Evolutionary conservation across 1,284 basidiomycete genomes (phyloP).

Genomic region (Leccinum pachyderme): DNA sequence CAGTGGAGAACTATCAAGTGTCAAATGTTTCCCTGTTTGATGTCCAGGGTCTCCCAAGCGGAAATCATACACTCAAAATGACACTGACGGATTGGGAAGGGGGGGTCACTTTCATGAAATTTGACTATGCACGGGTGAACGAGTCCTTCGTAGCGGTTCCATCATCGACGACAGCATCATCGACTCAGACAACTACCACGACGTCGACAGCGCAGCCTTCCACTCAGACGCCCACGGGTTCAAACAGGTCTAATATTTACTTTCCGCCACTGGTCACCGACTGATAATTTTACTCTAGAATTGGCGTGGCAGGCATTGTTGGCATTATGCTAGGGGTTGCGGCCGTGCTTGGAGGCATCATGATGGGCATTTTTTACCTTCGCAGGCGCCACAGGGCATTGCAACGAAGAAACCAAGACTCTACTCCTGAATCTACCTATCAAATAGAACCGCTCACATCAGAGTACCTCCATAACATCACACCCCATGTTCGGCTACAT

Average conservation of each 20-base stretch:
- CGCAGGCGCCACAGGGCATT: constrained; percentile 8
- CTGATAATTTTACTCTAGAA: constrained; percentile 14
- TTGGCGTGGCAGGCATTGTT: constrained; percentile 13
- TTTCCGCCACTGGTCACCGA: neutral
- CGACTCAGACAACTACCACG: constrained; percentile 7
- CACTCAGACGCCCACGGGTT: neutral
- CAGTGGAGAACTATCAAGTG: constrained; percentile 17
- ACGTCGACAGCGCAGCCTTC: constrained; percentile 10
- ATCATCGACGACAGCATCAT: neutral
- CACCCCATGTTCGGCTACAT: neutral
- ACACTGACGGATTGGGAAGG: constrained; percentile 23
- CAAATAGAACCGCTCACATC: constrained; percentile 9
- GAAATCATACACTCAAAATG: constrained; percentile 26
- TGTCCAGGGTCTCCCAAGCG: constrained; percentile 15
- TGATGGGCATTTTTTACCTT: constrained; percentile 10
- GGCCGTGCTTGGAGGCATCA: neutral
- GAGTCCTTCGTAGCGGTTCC: constrained; percentile 18
- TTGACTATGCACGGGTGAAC: constrained; percentile 28
- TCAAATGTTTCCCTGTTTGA: constrained; percentile 21
- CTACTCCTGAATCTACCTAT: neutral
- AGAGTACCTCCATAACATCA: neutral
- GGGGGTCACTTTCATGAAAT: constrained; percentile 23
- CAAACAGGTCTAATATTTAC: constrained; percentile 12
- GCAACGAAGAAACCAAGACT: too few relatives aligned
- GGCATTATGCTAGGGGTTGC: constrained; percentile 21